Base-by-base conservation (phyloP, 768 basidiomycete species). In the Agaricus blazei region DNA sequence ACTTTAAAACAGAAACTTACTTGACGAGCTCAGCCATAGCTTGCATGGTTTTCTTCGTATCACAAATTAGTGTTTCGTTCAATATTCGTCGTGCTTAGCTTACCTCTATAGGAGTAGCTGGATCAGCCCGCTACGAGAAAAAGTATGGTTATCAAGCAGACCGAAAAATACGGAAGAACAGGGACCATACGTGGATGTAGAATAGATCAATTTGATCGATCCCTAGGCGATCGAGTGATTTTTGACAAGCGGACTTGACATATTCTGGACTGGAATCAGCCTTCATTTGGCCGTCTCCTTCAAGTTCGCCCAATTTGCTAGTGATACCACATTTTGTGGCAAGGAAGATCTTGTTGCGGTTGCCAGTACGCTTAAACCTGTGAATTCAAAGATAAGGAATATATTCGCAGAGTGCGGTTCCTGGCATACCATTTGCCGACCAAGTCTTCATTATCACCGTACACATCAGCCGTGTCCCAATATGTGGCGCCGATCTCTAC, bases 261-360 rank as follows among this genome's bases (percentile, higher is more conserved):
- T 79, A 76, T 52, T 75, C 68, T 0, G 75, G 70, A 50, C 53
- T 74, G 47, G 56, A 71, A 53, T 67, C 60, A 36, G 62, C n/a
- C 4, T 5, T 9, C 31, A 31, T 9, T 31, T 19, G 19, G 9
- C 26, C 36, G 29, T 28, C 19, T 59, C 65, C 9, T 52, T 34
- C 34, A 8, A 11, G 11, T 34, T 34, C 34, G 5, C 34, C 34
- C 34, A 34, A 34, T 7, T 60, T 15, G 50, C 56, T 31, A 3
- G 57, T 58, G 24, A 66, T 57, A 2, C 70, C 65, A 23, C 63
- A 68, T 57, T 87, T 87, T 19, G 83, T 84, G 2, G 83, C 82
- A n/a, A 87, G 72, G 68, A 85, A 87, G 31, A 84, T 81, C 31
- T 79, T 69, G 23, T 69, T 59, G 28, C 80, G 69, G 49, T 79